Conservation (phyloP, 345 rosid species). For the Ceriops decandra region DNA sequence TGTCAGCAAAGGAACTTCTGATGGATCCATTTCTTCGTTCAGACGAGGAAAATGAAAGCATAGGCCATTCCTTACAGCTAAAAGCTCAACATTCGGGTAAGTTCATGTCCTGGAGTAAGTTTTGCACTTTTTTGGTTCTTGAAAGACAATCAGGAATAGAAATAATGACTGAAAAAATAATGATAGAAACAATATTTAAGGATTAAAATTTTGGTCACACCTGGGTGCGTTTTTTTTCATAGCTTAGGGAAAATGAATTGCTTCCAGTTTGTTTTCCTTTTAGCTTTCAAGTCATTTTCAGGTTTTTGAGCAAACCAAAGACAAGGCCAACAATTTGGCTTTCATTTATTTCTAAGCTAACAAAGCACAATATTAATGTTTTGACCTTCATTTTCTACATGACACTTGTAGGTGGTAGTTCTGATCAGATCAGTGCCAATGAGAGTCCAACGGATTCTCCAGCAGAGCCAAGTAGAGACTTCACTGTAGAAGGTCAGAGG, state of each 20-base stretch:
- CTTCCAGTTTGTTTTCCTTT: neutral
- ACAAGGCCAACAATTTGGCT: too few relatives aligned
- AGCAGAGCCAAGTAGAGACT: slow-evolving; percentile 44
- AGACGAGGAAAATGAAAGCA: slow-evolving; percentile 47
- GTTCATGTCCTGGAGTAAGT: neutral
- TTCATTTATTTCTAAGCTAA: neutral
- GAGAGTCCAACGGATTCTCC: slow-evolving; percentile 27
- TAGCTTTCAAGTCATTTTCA: too few relatives aligned
- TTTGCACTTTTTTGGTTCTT: neutral
- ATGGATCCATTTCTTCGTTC: slow-evolving; percentile 78
- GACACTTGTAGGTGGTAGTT: slow-evolving; percentile 38
- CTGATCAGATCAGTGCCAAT: slow-evolving; percentile 19
- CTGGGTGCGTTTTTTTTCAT: neutral
- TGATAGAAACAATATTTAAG: neutral
- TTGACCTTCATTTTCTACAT: slow-evolving; percentile 6
- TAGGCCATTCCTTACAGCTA: slow-evolving; percentile 30
- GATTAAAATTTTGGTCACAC: neutral
- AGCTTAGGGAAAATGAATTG: neutral
- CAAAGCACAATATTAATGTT: neutral
- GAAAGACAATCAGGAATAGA: neutral
- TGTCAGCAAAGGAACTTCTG: slow-evolving; percentile 79
- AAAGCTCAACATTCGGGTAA: slow-evolving; percentile 38
- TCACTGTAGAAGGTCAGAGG: slow-evolving; percentile 79
- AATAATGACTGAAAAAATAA: neutral
- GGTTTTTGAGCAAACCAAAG: too few relatives aligned